Evolutionary conservation across 768 basidiomycete genomes (phyloP), one percentile per base, ranked within the genome.

Genomic region (Leccinellum rugosiceps): DNA sequence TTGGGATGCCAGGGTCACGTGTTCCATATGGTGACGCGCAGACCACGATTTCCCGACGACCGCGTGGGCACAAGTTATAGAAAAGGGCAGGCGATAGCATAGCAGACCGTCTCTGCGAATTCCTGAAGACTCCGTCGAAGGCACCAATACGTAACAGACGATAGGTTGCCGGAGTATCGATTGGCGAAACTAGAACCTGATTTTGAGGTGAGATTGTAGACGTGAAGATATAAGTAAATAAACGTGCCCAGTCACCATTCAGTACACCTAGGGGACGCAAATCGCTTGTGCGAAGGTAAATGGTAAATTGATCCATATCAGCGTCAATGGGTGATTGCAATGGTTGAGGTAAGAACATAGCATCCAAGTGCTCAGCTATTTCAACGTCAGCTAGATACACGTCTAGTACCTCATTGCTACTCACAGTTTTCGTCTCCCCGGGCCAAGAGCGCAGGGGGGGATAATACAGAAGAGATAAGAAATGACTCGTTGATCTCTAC

Each of bases 401-500:
- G n/a, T 47, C n/a, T 7, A 41, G n/a, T 19, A 35, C 2, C 14
- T 45, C 28, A 11, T 13, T 45, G 4, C 21, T 45, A 28, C 58
- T 58, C 53, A 67, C 59, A 57, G 23, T 25, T 53, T 32, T 56
- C 51, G 28, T 38, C 53, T 25, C 38, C 48, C 34, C 50, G 54
- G 28, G 55, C 62, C 44, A 52, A 58, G 52, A 50, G 59, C 51
- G 56, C 50, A 15, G 63, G 52, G 26, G 66, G 25, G 45, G 71
- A 62, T 15, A 80, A 59, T 15, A 83, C 63, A 31, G 84, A 76
- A 58, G 75, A 80, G 8, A 83, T 85, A 23, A 92, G 77, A 69
- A 92, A 92, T 17, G 73, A 79, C 65, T 91, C 86, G 63, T 81
- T 82, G 53, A 92, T 92, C 70, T 91, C 90, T 48, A 90, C 68